Evolutionary conservation across 164 flowering plant genomes (phyloP).

Genomic region (Tinospora cordifolia): DNA sequence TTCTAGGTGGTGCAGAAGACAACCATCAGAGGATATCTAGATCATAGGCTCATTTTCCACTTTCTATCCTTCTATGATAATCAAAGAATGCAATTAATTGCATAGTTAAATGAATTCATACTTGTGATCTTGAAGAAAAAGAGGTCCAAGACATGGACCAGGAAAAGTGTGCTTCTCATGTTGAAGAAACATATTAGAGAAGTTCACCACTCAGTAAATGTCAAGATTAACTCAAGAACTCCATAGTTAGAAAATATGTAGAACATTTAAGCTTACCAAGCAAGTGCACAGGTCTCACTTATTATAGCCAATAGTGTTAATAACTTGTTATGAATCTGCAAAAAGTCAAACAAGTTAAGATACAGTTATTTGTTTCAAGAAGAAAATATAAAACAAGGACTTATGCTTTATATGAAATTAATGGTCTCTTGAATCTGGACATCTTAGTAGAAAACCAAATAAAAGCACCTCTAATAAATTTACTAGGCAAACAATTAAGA

Average conservation of each 20-base stretch:
- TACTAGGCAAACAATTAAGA: background rate
- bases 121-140: background rate
- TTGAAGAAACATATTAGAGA: background rate
- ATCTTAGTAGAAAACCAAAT: background rate
- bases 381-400: slow-evolving; percentile 2
- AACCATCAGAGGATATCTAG: background rate
- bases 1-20: background rate
- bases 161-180: background rate
- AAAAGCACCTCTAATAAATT: background rate
- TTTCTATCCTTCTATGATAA: background rate
- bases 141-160: background rate
- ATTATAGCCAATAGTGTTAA: slow-evolving; percentile 71
- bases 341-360: slow-evolving; percentile 11
- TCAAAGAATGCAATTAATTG: background rate
- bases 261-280: slow-evolving; percentile 49
- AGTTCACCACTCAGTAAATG: background rate
- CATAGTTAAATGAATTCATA: background rate
- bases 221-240: background rate
- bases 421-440: background rate
- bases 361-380: background rate
- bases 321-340: slow-evolving; percentile 87
- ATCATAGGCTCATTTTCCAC: background rate
- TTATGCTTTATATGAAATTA: background rate
- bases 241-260: background rate
- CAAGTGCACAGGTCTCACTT: slow-evolving; percentile 76